Base-by-base conservation (phyloP, 257 asterid species). In the Gynochthodes officinalis region DNA sequence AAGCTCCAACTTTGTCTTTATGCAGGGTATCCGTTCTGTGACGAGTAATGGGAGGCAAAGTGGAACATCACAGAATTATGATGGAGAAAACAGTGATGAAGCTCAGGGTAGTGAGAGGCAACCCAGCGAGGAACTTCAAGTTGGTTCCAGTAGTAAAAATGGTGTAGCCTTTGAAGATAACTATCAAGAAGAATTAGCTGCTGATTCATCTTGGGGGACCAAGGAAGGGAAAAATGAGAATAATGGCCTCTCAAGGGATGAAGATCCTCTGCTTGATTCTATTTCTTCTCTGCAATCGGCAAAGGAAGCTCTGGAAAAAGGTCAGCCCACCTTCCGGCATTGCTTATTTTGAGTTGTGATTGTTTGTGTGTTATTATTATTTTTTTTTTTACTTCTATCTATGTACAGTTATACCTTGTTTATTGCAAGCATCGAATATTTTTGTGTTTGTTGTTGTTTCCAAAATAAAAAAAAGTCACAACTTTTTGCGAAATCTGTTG, bases 1-100 rank as follows among this genome's bases (percentile, higher is more conserved):
- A 78, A 93, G 91, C 82, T 85, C 83, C 83, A 78, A 85, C 83
- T 84, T 86, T 85, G 79, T 87, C 64, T 90, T 84, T 83, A 61
- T 81, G 93, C 97, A 85, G 97, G 97, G 90, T 68, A 78, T 55
- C 61, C 64, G 70, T 77, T 81, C 81, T 64, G 80, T 60, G 19
- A 60, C 80, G 33, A 87, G 82, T 81, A 88, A 90, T 66, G 86
- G 90, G 42, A 80, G 75, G 43, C 82, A 35, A 73, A 71, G 78
- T 72, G 91, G 82, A 73, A 83, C 80, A 55, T 78, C 83, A 21
- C 73, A 66, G 68, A 82, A 72, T 69, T 78, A 77, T 80, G 83
- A 84, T 79, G 95, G 83, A 76, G 87, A 81, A 84, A 82, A 75
- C 57, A 79, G 88, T 39, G 90, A 86, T 67, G 90, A 83, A 82